Percentiles rank a stretch among this genome's conserved stretches.
These are phyloP conservation scores for Hypoxylon sp. DNA, from an alignment of 2,329 filamentous ascomycete genomes.

Conservation along the genomic window DNA sequence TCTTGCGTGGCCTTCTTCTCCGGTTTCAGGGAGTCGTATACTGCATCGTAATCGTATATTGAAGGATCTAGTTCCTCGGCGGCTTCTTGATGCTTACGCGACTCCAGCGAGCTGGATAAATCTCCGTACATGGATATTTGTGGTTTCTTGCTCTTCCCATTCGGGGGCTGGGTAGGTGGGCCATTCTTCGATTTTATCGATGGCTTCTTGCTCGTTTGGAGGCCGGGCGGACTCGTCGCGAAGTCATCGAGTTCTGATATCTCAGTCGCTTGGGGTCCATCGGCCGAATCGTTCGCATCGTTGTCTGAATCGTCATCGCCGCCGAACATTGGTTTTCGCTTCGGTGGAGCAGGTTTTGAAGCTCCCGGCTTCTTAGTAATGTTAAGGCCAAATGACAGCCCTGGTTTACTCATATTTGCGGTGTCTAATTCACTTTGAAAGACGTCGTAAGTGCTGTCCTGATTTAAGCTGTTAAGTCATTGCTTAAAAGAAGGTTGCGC, in stretches of 20 bases:
- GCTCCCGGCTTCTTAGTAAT: conserved; percentile 69
- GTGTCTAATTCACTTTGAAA: neutral
- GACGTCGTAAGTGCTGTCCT: neutral
- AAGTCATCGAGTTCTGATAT: conserved; percentile 74
- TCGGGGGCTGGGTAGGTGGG: conserved; percentile 59
- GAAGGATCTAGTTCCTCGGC: conserved; percentile 78
- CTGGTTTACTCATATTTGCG: conserved; percentile 54
- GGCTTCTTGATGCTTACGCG: conserved; percentile 74
- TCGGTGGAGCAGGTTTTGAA: conserved; percentile 65
- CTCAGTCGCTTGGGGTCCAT: conserved; percentile 63
- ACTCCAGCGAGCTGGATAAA: conserved; percentile 74
- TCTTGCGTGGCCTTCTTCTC: conserved; percentile 68
- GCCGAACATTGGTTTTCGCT: conserved; percentile 71
- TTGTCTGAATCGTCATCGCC: conserved; percentile 70
- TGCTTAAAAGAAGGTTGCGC: conserved; percentile 19
- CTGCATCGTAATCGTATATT: conserved; percentile 88
- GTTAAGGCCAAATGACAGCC: conserved; percentile 72
- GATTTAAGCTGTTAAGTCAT: conserved; percentile 9
- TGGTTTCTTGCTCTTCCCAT: conserved; percentile 61
- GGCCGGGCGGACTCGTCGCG: conserved; percentile 50
- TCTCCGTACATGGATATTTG: conserved; percentile 71
- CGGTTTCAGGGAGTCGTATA: conserved; percentile 83
- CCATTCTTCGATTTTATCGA: conserved; percentile 52
- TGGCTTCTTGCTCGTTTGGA: conserved; percentile 53
- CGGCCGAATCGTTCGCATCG: conserved; percentile 56